phyloP scores from a whole-genome alignment of 2,329 filamentous ascomycete species.

The Aspergillus hortae region DNA sequence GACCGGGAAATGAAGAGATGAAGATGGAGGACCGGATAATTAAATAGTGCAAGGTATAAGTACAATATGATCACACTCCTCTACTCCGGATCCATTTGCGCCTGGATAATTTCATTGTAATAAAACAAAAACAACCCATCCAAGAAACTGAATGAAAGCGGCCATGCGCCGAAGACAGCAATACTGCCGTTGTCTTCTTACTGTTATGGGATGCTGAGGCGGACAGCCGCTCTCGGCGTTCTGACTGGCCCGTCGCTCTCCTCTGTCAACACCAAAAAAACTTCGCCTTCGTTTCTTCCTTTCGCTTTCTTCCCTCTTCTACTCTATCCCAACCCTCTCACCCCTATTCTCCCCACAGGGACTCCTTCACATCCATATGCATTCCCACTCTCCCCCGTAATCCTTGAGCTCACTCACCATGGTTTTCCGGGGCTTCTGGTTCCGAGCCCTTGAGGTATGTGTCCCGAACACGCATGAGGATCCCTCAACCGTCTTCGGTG shows the following conservation, averaged over 20 bases:
- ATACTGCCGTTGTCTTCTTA: no score
- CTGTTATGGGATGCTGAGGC: no score
- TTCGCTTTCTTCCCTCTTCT: no score
- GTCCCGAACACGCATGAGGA: background rate
- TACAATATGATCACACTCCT: background rate
- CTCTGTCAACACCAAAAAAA: no score
- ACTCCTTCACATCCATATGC: background rate
- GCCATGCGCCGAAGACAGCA: no score
- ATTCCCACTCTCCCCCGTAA: background rate
- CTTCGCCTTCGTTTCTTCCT: no score
- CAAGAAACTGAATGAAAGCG: background rate
- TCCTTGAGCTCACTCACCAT: constrained; percentile 9
- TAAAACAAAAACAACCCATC: no score
- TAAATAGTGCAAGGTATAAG: background rate
- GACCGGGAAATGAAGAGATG: background rate
- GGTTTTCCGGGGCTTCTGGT: constrained; percentile 25
- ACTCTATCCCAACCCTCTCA: no score
- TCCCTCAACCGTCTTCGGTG: constrained; percentile 2
- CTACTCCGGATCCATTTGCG: background rate
- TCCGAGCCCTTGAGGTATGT: constrained; percentile 35
- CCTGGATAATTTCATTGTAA: background rate
- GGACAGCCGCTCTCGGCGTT: no score
- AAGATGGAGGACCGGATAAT: background rate
- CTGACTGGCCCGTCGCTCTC: no score
- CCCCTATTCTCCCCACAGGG: no score